phyloP scores from a whole-genome alignment of 257 asterid genomes.

The Solanum sparsipilum region DNA sequence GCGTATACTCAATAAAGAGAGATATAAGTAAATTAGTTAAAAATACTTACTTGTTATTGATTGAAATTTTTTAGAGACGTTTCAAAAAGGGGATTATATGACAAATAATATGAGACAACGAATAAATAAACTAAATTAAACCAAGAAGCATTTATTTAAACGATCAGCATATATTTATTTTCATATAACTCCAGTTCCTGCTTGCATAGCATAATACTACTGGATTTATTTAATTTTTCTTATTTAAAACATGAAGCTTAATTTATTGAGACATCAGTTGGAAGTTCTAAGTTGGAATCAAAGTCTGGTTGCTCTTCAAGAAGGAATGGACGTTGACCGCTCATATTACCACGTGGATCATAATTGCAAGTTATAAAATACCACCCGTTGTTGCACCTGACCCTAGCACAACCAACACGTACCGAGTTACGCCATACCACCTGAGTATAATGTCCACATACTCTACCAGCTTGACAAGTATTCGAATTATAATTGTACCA shows the following conservation, averaged over 20 bases:
- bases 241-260: neutral
- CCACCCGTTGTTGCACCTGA: neutral
- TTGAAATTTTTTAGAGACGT: too few species aligned
- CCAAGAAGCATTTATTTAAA: neutral
- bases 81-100: too few species aligned
- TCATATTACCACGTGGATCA: constrained; percentile 4
- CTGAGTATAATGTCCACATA: constrained; percentile 10
- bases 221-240: neutral
- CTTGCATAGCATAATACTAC: neutral
- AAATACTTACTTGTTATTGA: too few species aligned
- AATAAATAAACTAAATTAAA: neutral
- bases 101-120: too few species aligned
- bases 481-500: constrained; percentile 15
- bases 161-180: neutral
- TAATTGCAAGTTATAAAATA: neutral
- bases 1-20: too few species aligned
- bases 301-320: neutral
- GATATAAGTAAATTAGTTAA: too few species aligned
- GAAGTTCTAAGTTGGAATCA: neutral
- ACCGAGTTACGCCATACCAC: constrained; percentile 6
- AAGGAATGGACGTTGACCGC: constrained; percentile 3
- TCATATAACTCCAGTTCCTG: neutral
- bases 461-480: constrained; percentile 10
- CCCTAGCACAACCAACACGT: constrained; percentile 13
- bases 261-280: neutral